Percentiles rank a stretch among this genome's conserved stretches.
These are phyloP conservation scores for Eucalyptus victrix DNA, from an alignment of 345 rosid species.

Conservation along the genomic window DNA sequence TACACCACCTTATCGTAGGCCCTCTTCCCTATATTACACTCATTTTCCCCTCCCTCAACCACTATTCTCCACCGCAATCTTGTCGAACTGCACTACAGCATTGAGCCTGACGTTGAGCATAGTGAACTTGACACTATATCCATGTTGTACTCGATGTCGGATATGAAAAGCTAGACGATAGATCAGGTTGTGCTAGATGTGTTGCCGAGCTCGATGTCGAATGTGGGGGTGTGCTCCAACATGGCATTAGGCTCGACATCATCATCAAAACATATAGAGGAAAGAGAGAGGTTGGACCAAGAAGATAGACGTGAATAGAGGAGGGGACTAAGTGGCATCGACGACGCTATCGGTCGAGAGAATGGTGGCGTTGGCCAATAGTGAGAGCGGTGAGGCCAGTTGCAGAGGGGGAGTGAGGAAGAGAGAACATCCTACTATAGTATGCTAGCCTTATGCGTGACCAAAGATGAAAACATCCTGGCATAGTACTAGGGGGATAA, in stretches of 20 bases:
- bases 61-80: neutral
- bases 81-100: neutral
- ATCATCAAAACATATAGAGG: neutral
- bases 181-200: neutral
- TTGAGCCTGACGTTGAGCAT: neutral
- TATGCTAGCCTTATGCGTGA: neutral
- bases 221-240: neutral
- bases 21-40: neutral
- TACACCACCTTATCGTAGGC: neutral
- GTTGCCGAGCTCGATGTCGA: accelerated
- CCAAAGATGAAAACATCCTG: neutral
- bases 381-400: neutral
- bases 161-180: too few relatives aligned
- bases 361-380: too few relatives aligned
- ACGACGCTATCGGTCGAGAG: neutral
- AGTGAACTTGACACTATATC: neutral
- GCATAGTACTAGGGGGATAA: accelerated
- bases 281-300: neutral
- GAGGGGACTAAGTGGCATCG: neutral
- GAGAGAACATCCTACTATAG: neutral
- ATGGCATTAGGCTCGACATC: neutral
- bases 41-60: neutral
- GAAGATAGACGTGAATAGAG: neutral
- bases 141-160: neutral
- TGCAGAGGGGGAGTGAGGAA: neutral